Base-by-base conservation (phyloP, 345 rosid genomes). In the Salix dunnii region DNA sequence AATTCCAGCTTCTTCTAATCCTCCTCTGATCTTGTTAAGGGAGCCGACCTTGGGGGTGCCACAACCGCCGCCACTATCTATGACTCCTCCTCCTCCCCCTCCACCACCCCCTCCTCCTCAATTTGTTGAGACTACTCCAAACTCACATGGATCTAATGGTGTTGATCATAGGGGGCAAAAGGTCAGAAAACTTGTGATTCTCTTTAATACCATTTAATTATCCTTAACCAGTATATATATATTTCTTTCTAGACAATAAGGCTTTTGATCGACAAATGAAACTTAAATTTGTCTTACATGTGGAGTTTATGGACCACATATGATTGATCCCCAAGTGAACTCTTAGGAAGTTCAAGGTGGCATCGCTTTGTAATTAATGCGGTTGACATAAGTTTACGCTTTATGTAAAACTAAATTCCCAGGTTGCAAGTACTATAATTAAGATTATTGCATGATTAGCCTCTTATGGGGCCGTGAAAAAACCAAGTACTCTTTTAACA, bases 71-170 rank as follows among this genome's bases (percentile, higher is more conserved):
- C 78, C 79, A 13, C 82, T 83, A 4, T 73, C 79, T 18, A 53
- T 53, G 36, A 68, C 68, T 4, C 53, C 80, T 5, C 68, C 87
- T 62, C 88, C 81, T 6, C 81, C 84, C 4, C 80, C 76, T 21
- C 72, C 79, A 9, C 79, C 80, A 58, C 77, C 77, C 16, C 75
- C 71, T 8, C 71, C 61, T 60, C 74, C 67, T 17, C 66, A 35
- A 21, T 23, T 17, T 42, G 23, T 68, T 9, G 38, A 2, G 63
- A 80, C 82, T 31, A 79, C 83, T 21, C 96, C 87, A 74, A 84
- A 89, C 66, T 90, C 96, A 40, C 87, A 81, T 80, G 97, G 91
- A 53, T 91, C 97, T 43, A 89, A 87, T 74, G 97, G 96, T 49
- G 79, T 86, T 58, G 94, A 90, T 38, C 42, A 38, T 55, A 87